Evolutionary conservation across 345 rosid species (phyloP).

Genomic region (Draba incana): DNA sequence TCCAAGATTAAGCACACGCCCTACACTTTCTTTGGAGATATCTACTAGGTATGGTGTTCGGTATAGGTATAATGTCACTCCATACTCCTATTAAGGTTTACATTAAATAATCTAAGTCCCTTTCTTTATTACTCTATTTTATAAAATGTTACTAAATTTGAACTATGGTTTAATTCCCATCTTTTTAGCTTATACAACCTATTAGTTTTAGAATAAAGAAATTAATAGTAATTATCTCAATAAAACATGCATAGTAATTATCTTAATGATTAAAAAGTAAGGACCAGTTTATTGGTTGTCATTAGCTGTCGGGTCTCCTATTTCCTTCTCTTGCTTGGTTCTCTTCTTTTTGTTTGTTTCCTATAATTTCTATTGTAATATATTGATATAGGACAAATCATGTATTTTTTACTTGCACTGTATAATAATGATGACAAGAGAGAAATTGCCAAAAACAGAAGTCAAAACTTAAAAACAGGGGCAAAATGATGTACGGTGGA

Average conservation of each 20-base stretch:
- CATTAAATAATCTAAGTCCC: too few species aligned
- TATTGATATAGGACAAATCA: not conserved
- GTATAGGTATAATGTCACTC: slow-evolving; percentile 62
- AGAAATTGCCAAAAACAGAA: slow-evolving; percentile 27
- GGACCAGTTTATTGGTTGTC: slow-evolving; percentile 15
- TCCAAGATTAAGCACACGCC: slow-evolving; percentile 67
- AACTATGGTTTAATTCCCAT: not conserved
- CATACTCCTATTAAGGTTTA: slow-evolving; percentile 49
- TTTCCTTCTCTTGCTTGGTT: slow-evolving; percentile 4
- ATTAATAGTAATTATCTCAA: not conserved
- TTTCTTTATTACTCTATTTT: not conserved
- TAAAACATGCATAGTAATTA: too few species aligned
- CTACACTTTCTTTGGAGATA: slow-evolving; percentile 56
- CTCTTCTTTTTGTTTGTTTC: slow-evolving; percentile 32
- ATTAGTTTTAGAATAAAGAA: too few species aligned
- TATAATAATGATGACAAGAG: not conserved
- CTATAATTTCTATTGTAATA: not conserved
- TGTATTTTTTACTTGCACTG: too few species aligned
- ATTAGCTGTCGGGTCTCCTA: slow-evolving; percentile 37
- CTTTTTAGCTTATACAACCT: too few species aligned
- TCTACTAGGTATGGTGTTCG: slow-evolving; percentile 89
- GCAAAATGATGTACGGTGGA: slow-evolving; percentile 9
- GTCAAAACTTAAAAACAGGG: slow-evolving; percentile 26
- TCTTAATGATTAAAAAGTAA: not conserved
- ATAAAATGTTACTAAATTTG: not conserved